Evolutionary conservation across 1,284 basidiomycete genomes (phyloP), one percentile per base, ranked within the genome.

Genomic region (Fomitopsis schrenkii): DNA sequence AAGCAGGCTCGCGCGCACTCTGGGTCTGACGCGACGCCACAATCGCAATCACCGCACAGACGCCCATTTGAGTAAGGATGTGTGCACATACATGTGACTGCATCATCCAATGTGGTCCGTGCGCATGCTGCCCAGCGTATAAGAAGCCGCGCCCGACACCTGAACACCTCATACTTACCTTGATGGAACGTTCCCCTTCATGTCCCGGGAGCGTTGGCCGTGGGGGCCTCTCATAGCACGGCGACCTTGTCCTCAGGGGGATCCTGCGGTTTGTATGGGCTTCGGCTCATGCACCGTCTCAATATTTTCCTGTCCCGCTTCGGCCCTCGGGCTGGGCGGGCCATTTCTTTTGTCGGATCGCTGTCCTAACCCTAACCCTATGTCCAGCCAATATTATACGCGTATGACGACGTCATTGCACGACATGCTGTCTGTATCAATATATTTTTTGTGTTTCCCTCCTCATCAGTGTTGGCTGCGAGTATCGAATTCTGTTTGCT

Each of bases 251-350:
- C 83, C 84, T 46, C 74, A 75, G 69, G 68, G 72, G 72, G 68
- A 59, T 64, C 74, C 74, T 74, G 75, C 72, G 79, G 81, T 75
- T 85, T 85, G 84, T 84, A 82, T 84, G 83, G 74, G 81, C 80
- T 83, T 81, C 76, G 83, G 83, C 76, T 80, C 79, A 83, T 85
- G 83, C 82, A 85, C 78, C 78, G 82, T 86, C 84, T 76, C 67
- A 86, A 86, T 86, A 86, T 87, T 86, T 86, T 77, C 83, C 84
- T 76, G 83, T 83, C 79, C 80, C 76, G 77, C 77, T 80, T 76
- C 71, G 79, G 81, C 82, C 83, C 71, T 74, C 72, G 71, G 72
- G 72, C 72, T 72, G 72, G 71, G 72, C 68, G 66, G 71, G 72
- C 72, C 71, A 65, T 70, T 60, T 68, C 72, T 71, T 70, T 71